Conservation (phyloP, 352 stramenopile genomes). For the Globisporangium cylindrosporum region DNA sequence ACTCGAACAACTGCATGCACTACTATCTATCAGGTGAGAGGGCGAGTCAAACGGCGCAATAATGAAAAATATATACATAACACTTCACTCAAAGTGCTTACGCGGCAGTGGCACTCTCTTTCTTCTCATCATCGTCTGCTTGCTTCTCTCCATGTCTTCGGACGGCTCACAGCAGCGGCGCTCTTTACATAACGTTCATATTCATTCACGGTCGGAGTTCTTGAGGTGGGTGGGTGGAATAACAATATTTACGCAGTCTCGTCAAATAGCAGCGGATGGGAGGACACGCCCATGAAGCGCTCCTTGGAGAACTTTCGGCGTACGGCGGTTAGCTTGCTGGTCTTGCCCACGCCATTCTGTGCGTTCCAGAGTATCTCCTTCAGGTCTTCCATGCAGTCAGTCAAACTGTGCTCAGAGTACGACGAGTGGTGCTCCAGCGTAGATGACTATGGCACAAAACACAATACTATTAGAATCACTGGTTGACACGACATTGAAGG, state of each 20-base stretch:
- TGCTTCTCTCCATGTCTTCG: constrained; percentile 3
- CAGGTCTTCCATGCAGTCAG: constrained; percentile 65
- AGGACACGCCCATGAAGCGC: constrained; percentile 70
- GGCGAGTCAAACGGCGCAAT: constrained; percentile 4
- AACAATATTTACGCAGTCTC: constrained; percentile 35
- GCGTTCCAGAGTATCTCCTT: constrained; percentile 82
- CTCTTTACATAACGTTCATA: constrained; percentile 22
- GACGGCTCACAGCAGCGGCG: constrained; percentile 6
- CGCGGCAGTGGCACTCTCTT: constrained; percentile 2
- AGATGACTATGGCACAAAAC: constrained; percentile 35
- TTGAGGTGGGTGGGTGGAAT: constrained; percentile 9
- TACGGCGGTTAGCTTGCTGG: constrained; percentile 75
- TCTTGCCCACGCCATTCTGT: constrained; percentile 62
- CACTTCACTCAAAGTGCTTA: constrained; percentile 12
- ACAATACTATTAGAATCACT: constrained; percentile 14
- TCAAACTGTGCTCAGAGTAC: constrained; percentile 62
- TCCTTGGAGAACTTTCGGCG: constrained; percentile 87
- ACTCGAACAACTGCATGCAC: constrained; percentile 1
- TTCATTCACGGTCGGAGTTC: constrained; percentile 13
- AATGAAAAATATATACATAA: constrained; percentile 15
- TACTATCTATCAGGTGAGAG: constrained; percentile 13
- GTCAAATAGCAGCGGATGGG: constrained; percentile 52
- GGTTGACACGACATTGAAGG: background rate
- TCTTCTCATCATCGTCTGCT: constrained; percentile 3
- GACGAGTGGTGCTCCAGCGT: constrained; percentile 76